Conservation (phyloP, 306 rosid genomes). For the Corylus avellana region DNA sequence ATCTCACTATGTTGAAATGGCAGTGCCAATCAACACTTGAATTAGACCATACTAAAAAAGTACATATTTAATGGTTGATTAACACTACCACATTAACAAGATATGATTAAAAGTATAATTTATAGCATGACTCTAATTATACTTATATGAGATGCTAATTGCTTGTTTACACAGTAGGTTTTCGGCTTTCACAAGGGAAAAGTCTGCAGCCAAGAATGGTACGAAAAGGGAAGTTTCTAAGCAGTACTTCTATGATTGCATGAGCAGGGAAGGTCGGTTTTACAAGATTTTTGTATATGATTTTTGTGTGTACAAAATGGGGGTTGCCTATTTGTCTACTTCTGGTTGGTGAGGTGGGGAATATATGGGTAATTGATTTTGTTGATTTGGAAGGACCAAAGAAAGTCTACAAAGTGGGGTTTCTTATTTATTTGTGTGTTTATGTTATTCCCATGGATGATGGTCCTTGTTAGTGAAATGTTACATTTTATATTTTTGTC, state of each 20-base stretch:
- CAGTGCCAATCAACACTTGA: too few species aligned
- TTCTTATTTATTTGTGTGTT: too few species aligned
- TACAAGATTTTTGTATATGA: background rate
- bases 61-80: too few species aligned
- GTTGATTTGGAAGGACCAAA: background rate
- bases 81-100: too few species aligned
- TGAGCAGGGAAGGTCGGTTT: background rate
- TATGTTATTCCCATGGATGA: too few species aligned
- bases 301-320: background rate
- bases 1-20: too few species aligned
- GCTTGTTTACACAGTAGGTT: background rate
- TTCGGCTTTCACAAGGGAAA: background rate
- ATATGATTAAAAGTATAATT: too few species aligned
- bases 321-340: background rate
- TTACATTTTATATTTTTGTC: too few species aligned
- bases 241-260: background rate
- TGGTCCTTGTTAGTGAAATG: too few species aligned
- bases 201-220: background rate
- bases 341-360: background rate
- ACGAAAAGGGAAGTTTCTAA: background rate
- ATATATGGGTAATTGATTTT: background rate
- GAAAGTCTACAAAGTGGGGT: background rate
- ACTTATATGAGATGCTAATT: background rate
- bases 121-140: too few species aligned
- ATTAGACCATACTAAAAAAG: too few species aligned